Evolutionary conservation across 352 stramenopile genomes (phyloP).

Genomic region (Discostella stelligera): DNA sequence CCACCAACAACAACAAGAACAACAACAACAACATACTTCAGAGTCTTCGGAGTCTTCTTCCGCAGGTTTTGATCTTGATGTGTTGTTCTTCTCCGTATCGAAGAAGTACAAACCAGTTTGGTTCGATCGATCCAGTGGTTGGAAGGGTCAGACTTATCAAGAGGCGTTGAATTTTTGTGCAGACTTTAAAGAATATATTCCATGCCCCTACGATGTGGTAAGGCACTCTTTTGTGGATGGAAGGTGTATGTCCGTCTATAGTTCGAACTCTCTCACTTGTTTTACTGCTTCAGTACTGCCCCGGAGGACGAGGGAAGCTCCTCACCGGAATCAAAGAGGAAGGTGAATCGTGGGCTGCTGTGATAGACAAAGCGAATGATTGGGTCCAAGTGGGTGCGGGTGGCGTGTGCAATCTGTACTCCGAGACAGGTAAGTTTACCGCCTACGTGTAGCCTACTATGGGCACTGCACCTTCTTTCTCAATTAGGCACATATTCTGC

Average conservation of each 20-base stretch:
- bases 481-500: not conserved
- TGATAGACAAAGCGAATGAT: slow-evolving; percentile 24
- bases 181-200: slow-evolving; percentile 7
- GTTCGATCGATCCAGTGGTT: slow-evolving; percentile 15
- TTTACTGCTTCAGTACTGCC: slow-evolving; percentile 4
- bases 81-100: slow-evolving; percentile 17
- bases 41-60: not conserved
- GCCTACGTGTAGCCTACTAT: no score
- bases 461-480: no score
- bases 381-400: slow-evolving; percentile 15
- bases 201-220: slow-evolving; percentile 10
- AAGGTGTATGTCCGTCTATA: not conserved
- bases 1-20: no score
- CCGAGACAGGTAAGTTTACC: slow-evolving; percentile 22
- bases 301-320: slow-evolving; percentile 14
- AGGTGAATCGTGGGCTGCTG: slow-evolving; percentile 19
- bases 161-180: slow-evolving; percentile 22
- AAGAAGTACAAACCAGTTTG: slow-evolving; percentile 41
- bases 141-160: slow-evolving; percentile 13
- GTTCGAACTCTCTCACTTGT: not conserved
- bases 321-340: slow-evolving; percentile 13
- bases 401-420: slow-evolving; percentile 17
- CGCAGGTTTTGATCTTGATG: slow-evolving; percentile 13
- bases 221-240: not conserved
- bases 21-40: not conserved